phyloP scores from a whole-genome alignment of 2,329 filamentous ascomycete species.

The Talaromyces verruculosus region DNA sequence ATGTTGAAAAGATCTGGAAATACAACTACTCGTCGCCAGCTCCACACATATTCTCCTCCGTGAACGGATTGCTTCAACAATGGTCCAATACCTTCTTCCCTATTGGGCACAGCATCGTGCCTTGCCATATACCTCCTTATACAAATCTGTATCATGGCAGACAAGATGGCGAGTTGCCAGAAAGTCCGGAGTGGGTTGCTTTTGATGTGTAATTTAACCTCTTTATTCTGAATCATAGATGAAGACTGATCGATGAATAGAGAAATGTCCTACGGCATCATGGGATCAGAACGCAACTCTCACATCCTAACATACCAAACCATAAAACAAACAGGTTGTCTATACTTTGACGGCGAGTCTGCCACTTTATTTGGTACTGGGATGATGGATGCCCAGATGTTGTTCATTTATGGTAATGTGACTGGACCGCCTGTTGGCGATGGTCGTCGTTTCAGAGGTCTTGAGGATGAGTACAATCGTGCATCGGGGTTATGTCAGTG shows the following conservation, averaged over 20 bases:
- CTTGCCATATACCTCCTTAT: conserved; percentile 48
- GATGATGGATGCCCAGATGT: conserved; percentile 52
- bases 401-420: conserved; percentile 52
- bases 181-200: conserved; percentile 55
- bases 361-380: conserved; percentile 51
- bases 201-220: conserved; percentile 43
- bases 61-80: conserved; percentile 50
- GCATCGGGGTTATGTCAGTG: conserved; percentile 51
- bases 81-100: conserved; percentile 55
- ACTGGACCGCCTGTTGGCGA: conserved; percentile 32
- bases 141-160: conserved; percentile 54
- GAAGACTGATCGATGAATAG: background rate
- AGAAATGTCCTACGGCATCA: conserved; percentile 57
- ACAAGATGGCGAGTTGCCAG: conserved; percentile 42
- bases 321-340: conserved; percentile 42
- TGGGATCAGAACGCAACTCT: conserved; percentile 47
- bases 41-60: conserved; percentile 52
- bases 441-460: conserved; percentile 33
- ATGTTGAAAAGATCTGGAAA: background rate
- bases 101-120: conserved; percentile 51
- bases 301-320: conserved; percentile 54
- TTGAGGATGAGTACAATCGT: conserved; percentile 51
- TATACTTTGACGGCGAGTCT: conserved; percentile 55
- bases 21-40: conserved; percentile 50
- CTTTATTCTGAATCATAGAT: background rate